These are phyloP conservation scores for Hymenoscyphus occultus DNA, from an alignment of 2,329 filamentous ascomycete genomes.

Conservation along the genomic window DNA sequence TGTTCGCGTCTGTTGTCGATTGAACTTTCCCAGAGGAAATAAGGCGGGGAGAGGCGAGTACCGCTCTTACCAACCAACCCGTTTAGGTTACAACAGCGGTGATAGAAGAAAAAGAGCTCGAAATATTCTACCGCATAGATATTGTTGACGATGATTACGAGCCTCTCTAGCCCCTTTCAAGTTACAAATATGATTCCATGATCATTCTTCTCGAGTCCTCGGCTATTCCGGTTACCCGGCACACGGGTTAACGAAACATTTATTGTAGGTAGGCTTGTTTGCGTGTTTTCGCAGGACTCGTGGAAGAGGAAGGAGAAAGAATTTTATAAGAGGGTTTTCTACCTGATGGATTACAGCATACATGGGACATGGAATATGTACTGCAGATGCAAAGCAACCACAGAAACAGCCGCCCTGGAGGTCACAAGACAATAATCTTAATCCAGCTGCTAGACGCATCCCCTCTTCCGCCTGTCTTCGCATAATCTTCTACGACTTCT, in stretches of 20 bases:
- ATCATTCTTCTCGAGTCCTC: conserved; percentile 2
- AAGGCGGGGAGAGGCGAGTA: background rate
- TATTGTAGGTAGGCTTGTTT: background rate
- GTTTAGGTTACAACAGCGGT: conserved; percentile 2
- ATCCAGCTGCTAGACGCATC: background rate
- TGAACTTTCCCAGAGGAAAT: background rate
- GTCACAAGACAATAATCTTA: background rate
- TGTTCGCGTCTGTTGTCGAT: background rate
- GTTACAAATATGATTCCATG: background rate
- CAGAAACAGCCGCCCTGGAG: background rate
- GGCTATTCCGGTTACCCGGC: background rate
- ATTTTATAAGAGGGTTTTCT: background rate
- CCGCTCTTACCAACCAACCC: background rate
- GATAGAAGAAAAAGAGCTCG: background rate
- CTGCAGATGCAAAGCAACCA: background rate
- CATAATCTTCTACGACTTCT: background rate
- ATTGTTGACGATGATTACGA: background rate
- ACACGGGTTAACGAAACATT: background rate
- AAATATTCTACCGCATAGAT: background rate
- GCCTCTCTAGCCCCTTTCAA: background rate
- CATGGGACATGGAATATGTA: background rate
- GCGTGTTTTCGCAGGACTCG: too few relatives aligned
- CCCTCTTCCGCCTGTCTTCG: background rate
- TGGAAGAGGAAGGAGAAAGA: too few relatives aligned
- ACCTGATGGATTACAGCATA: background rate